These are phyloP conservation scores for Aspergillus ustus DNA, from an alignment of 2,329 filamentous ascomycete genomes.

Conservation along the genomic window DNA sequence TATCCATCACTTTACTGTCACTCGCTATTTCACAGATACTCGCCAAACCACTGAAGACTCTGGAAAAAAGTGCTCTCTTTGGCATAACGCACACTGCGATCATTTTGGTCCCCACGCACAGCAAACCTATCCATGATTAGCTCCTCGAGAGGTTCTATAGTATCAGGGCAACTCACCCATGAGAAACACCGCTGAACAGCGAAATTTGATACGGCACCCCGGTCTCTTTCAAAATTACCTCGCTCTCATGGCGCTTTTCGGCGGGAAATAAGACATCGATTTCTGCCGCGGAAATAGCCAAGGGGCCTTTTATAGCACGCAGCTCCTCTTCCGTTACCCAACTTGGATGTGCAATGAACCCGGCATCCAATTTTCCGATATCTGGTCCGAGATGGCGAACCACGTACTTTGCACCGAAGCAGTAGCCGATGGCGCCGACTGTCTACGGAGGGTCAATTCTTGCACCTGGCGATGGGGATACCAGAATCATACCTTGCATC, in stretches of 20 bases:
- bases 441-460: background rate
- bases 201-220: constrained; percentile 31
- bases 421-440: constrained; percentile 14
- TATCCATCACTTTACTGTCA: no score
- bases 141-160: background rate
- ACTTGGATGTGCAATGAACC: constrained; percentile 73
- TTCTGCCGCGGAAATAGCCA: constrained; percentile 66
- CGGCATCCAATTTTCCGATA: constrained; percentile 63
- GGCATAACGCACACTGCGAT: background rate
- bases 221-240: constrained; percentile 51
- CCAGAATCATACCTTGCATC: background rate
- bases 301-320: constrained; percentile 63
- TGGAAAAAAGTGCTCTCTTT: background rate
- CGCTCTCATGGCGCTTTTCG: constrained; percentile 65
- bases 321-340: constrained; percentile 71
- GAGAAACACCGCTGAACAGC: constrained; percentile 11
- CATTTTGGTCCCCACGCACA: background rate
- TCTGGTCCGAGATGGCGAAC: constrained; percentile 65
- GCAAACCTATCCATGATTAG: background rate
- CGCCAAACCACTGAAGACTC: constrained; percentile 3
- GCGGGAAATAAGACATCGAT: constrained; percentile 65
- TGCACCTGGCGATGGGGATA: background rate
- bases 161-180: constrained; percentile 1
- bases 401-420: constrained; percentile 59
- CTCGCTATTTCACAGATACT: background rate